Evolutionary conservation across 148 eudicot species (phyloP), one percentile per base, ranked within the genome.

Genomic region (Camellia granthamiana): DNA sequence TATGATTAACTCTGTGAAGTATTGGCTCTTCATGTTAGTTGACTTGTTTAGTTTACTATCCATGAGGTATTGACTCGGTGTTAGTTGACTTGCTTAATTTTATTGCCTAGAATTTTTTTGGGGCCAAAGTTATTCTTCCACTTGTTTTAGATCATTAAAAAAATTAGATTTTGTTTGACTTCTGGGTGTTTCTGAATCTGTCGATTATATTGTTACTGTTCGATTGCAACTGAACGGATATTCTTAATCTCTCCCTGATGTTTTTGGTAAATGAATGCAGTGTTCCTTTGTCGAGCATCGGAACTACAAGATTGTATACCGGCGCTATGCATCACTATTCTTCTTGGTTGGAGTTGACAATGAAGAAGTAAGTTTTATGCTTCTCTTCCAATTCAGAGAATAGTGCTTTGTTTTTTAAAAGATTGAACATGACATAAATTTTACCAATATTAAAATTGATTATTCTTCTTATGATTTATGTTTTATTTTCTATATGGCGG

Each of bases 201-300:
- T 62, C 52, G n/a, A 46, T 81, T 2, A 1, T 30, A 38, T 12
- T 15, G 11, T 2, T 8, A 23, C 56, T n/a, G 7, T 15, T 71
- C 7, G 66, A 6, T 52, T 65, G 59, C 6, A 78, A 41, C 68
- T 56, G 63, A 43, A 55, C 49, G 41, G 56, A 41, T 74, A 56
- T 15, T 58, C 49, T 52, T 60, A 43, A 52, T 69, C 6, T 42
- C 21, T 69, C 56, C 6, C 63, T 77, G 3, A 74, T 46, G 9
- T 64, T 75, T 8, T 38, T 18, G 81, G 72, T 69, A 52, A 16
- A 16, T 76, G 46, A 21, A 52, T 47, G 75, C 93, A 97, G 99
- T 97, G 99, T 91, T 97, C 99, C 13, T 97, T 97, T 83, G 99
- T 97, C 55, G 99, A 97, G 96, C 99, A 97, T 84, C 93, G 99